phyloP scores from a whole-genome alignment of 1,139 yeast species.

The Geotrichum restrictum region DNA sequence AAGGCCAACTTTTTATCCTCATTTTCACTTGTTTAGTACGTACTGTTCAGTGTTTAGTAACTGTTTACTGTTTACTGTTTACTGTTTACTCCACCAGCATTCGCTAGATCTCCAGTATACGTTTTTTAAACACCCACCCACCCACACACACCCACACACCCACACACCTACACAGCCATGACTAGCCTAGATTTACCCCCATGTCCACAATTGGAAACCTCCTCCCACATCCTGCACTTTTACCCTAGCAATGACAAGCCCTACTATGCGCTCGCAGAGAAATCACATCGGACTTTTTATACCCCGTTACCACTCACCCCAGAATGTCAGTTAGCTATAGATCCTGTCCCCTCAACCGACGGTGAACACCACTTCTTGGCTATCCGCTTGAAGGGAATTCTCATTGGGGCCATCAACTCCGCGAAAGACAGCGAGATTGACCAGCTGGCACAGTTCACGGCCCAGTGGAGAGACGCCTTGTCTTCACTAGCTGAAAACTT shows the following conservation, averaged over 20 bases:
- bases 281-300: conserved; percentile 13
- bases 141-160: no score
- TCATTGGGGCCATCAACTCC: conserved; percentile 15
- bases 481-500: not conserved
- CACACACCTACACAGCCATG: not conserved
- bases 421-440: not conserved
- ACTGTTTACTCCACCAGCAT: no score
- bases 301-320: conserved; percentile 13
- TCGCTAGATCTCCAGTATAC: no score
- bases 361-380: conserved; percentile 1
- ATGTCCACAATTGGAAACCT: conserved; percentile 14
- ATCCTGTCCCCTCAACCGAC: conserved; percentile 1
- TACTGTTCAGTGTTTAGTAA: no score
- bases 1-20: no score
- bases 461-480: conserved; percentile 22
- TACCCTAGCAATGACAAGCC: conserved; percentile 7
- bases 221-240: conserved; percentile 18
- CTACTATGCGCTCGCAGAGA: conserved; percentile 17
- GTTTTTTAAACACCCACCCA: no score
- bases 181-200: not conserved
- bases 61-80: no score
- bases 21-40: no score
- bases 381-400: conserved; percentile 1
- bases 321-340: conserved; percentile 7
- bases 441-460: conserved; percentile 13